phyloP scores from a whole-genome alignment of 768 basidiomycete species.

The Leccinellum albellum region DNA sequence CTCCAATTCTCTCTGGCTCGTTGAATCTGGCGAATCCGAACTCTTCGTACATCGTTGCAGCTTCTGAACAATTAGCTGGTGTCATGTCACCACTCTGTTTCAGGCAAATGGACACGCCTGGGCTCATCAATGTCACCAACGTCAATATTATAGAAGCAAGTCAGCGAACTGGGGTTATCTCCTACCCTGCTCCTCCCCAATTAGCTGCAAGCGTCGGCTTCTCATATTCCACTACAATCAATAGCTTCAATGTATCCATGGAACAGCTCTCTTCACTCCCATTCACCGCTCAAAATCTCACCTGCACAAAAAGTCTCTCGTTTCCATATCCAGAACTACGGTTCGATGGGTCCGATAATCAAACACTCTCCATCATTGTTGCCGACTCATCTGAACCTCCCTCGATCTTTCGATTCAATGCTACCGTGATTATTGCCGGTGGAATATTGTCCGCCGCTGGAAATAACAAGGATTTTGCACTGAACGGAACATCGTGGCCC shows the following conservation, averaged over 20 bases:
- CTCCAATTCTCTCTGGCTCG: conserved; percentile 1
- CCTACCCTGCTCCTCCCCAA: conserved; percentile 9
- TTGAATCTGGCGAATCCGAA: neutral
- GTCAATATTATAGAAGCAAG: neutral
- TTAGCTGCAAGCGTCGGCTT: neutral
- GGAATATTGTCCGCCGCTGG: conserved; percentile 7
- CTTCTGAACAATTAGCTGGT: conserved; percentile 1
- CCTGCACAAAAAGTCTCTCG: neutral
- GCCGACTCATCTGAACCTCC: neutral
- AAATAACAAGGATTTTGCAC: conserved; percentile 7
- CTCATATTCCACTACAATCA: conserved; percentile 3
- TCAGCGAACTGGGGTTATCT: neutral
- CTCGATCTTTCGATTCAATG: conserved; percentile 4
- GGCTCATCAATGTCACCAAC: conserved; percentile 8
- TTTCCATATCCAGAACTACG: neutral
- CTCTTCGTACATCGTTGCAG: neutral
- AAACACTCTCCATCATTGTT: neutral
- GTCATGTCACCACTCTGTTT: conserved; percentile 3
- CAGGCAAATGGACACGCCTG: neutral
- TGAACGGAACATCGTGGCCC: conserved; percentile 11
- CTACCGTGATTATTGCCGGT: conserved; percentile 4
- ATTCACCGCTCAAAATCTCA: neutral
- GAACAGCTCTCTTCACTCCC: neutral
- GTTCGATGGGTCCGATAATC: neutral
- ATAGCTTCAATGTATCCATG: conserved; percentile 7